phyloP scores from a whole-genome alignment of 176 grass and related monocot species.

The Phoenix dactylifera region DNA sequence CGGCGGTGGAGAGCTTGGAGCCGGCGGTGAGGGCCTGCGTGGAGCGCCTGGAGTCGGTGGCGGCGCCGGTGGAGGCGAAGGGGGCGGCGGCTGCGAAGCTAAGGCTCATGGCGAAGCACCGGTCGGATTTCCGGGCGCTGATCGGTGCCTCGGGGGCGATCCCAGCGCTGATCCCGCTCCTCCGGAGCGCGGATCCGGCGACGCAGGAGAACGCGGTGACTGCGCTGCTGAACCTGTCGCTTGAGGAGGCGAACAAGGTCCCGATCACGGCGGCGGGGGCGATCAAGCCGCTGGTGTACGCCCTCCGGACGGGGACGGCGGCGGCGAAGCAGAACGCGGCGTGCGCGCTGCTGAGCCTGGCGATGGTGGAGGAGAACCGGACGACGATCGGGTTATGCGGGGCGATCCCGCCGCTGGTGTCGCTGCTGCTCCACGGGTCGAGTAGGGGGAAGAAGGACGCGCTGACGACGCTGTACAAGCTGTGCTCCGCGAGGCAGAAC shows the following conservation, averaged over 20 bases:
- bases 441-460: conserved; percentile 94
- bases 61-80: conserved; percentile 35
- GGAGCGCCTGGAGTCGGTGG: conserved; percentile 31
- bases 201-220: conserved; percentile 92
- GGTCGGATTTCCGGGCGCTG: conserved; percentile 81
- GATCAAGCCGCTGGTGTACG: conserved; percentile 93
- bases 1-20: conserved; percentile 56
- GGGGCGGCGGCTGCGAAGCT: conserved; percentile 57
- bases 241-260: conserved; percentile 62
- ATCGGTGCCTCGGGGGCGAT: conserved; percentile 78
- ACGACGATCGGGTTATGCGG: conserved; percentile 73
- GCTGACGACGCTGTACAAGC: conserved; percentile 83
- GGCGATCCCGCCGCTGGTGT: conserved; percentile 83
- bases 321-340: conserved; percentile 88
- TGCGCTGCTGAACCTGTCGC: conserved; percentile 78
- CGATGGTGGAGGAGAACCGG: conserved; percentile 84
- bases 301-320: conserved; percentile 69
- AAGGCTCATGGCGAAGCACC: conserved; percentile 81
- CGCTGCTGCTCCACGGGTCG: conserved; percentile 63
- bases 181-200: conserved; percentile 82
- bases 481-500: conserved; percentile 77
- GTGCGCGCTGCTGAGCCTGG: conserved; percentile 81
- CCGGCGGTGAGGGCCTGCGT: conserved; percentile 75
- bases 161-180: conserved; percentile 69
- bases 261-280: conserved; percentile 63